Evolutionary conservation across 2,329 filamentous ascomycete genomes (phyloP), one percentile per base, ranked within the genome.

Genomic region (Pezicula carpinea): DNA sequence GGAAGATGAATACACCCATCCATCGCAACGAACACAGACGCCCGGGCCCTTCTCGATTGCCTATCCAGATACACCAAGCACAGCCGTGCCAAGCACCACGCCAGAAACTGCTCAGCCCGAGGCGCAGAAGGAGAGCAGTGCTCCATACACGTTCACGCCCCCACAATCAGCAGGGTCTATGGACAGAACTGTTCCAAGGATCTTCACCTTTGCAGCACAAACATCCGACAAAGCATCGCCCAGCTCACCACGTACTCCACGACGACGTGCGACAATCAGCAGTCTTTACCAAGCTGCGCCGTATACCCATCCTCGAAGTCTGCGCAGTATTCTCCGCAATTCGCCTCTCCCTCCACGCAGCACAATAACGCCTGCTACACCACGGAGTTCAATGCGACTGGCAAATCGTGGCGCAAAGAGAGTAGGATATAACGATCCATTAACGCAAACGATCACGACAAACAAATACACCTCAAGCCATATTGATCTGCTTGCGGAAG

Each of bases 271-370:
- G 5, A 69, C 65, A 7, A 60, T 68, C 22, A 53, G 55, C 29
- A 52, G 39, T 34, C 49, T 50, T 32, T 50, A 51, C 31, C 54
- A 54, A 45, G 40, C 45, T 7, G 56, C 73, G 3, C 81, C 81
- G 2, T 84, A 85, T 56, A 76, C 69, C 2, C 80, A 80, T 52
- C 76, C 80, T 29, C 73, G 73, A 47, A 69, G 71, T 35, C 72
- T 84, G 8, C 80, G 77, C 60, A 83, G 79, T 63, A 85, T 85
- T 56, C 72, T 85, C 18, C 76, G 80, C 44, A 85, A 85, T 68
- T 85, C 81, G 4, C 81, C 81, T 15, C 69, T 84, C 6, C 78
- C 79, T 17, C 75, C 77, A 1, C 64, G 69, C 3, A 75, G 66
- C 17, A 69, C 75, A 3, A 66, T 68, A 26, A 74, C 75, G 7